A percentile compares a stretch with the other conserved stretches of the same genome.
These are phyloP conservation scores for Parathielavia hyrcaniae DNA, from an alignment of 495 filamentous ascomycete genomes.

Conservation along the genomic window DNA sequence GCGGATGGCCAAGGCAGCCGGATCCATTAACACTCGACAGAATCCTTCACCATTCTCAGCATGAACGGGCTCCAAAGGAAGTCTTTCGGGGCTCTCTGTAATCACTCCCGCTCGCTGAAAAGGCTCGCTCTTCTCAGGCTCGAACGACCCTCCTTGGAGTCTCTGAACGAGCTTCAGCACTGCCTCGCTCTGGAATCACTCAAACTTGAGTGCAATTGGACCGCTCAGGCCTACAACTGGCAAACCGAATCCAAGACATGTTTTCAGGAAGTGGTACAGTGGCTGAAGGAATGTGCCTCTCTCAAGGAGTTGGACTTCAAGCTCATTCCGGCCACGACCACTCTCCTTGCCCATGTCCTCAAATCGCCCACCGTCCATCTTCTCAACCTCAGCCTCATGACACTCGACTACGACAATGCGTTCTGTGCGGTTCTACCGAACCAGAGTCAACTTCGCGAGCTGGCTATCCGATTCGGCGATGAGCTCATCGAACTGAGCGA, in stretches of 20 bases:
- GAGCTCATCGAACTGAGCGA: slow-evolving; percentile 39
- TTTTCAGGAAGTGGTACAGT: slow-evolving; percentile 47
- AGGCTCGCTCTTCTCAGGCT: slow-evolving; percentile 51
- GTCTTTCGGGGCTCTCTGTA: slow-evolving; percentile 53
- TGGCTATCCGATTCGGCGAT: slow-evolving; percentile 47
- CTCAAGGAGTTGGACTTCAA: slow-evolving; percentile 48
- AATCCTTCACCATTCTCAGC: slow-evolving; percentile 53
- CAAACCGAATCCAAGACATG: slow-evolving; percentile 43
- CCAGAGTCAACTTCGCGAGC: slow-evolving; percentile 23
- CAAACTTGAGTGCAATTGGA: background rate
- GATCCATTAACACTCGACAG: background rate
- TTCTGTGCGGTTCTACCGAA: slow-evolving; percentile 22
- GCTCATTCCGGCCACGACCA: slow-evolving; percentile 45
- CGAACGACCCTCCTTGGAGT: slow-evolving; percentile 38
- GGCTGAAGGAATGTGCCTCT: slow-evolving; percentile 51
- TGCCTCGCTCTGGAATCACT: slow-evolving; percentile 47
- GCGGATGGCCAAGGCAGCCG: background rate
- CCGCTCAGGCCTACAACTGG: slow-evolving; percentile 24
- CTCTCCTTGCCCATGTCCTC: slow-evolving; percentile 50
- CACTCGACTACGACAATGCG: slow-evolving; percentile 14
- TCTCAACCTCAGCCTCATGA: slow-evolving; percentile 20
- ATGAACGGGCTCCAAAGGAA: slow-evolving; percentile 45
- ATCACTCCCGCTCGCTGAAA: slow-evolving; percentile 52
- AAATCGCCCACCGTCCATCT: slow-evolving; percentile 27
- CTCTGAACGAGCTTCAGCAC: slow-evolving; percentile 46